Evolutionary conservation across 2,329 filamentous ascomycete species (phyloP).

Genomic region (Pestalotiopsis fici): DNA sequence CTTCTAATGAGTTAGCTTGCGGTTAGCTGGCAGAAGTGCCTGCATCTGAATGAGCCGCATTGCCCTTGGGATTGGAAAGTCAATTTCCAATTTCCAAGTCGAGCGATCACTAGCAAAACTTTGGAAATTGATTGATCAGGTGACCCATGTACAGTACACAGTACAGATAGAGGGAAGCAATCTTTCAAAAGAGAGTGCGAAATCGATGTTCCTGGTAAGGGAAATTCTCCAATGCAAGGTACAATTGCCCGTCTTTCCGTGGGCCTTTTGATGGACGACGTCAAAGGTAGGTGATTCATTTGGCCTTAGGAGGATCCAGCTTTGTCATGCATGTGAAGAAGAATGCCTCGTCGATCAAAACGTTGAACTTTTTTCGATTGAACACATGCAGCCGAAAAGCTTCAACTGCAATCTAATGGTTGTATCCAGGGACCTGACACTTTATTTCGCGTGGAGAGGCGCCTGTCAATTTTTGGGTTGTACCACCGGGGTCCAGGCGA

Average conservation of each 20-base stretch:
- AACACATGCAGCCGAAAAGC: background rate
- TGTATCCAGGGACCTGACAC: background rate
- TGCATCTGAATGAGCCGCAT: background rate
- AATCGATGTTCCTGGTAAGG: no score
- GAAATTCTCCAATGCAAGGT: no score
- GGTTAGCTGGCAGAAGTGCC: background rate
- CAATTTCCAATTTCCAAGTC: background rate
- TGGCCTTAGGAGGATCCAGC: no score
- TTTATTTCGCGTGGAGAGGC: background rate
- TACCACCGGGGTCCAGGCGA: background rate
- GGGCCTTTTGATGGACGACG: no score
- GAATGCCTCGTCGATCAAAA: no score
- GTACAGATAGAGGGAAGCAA: no score
- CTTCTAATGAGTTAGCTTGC: background rate
- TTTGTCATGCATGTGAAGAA: no score
- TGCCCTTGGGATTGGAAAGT: background rate
- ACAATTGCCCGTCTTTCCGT: no score
- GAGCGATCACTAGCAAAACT: background rate
- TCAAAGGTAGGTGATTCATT: no score
- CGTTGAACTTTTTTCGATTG: no score
- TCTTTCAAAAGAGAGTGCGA: no score
- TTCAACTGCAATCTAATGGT: background rate
- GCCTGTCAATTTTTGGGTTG: constrained; percentile 1
- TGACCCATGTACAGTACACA: background rate
- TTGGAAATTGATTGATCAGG: background rate